These are phyloP conservation scores for Malus hybrid DNA, from an alignment of 331 rosid genomes.

Conservation along the genomic window DNA sequence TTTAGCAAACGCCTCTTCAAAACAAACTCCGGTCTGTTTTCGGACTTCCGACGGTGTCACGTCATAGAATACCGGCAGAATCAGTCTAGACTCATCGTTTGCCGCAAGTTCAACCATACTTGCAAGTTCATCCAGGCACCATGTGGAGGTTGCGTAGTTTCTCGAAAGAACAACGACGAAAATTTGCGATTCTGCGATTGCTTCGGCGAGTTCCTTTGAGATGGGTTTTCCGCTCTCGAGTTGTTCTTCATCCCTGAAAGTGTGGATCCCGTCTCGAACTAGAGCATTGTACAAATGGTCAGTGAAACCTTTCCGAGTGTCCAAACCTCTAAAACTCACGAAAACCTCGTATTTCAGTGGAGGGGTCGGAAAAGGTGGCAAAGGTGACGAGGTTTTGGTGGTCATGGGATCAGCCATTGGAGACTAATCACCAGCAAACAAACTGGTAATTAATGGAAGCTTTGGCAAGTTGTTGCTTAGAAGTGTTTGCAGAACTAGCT, in stretches of 20 bases:
- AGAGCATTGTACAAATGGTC: neutral
- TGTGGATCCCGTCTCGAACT: neutral
- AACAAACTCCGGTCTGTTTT: neutral
- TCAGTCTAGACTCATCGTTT: neutral
- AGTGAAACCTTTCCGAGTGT: neutral
- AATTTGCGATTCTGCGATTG: neutral
- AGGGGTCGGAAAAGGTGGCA: neutral
- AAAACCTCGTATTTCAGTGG: neutral
- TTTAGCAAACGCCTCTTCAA: neutral
- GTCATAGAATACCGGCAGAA: neutral
- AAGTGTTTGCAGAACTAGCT: neutral
- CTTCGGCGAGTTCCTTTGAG: neutral
- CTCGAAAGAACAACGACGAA: neutral
- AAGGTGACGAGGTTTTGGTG: neutral
- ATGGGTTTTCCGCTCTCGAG: neutral
- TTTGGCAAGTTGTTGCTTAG: neutral
- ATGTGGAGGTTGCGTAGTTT: neutral
- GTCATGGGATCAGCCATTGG: neutral
- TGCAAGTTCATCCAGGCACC: neutral
- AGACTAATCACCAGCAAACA: neutral
- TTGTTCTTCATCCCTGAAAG: neutral
- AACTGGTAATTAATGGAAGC: neutral
- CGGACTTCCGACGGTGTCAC: neutral
- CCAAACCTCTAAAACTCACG: neutral
- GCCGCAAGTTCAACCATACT: neutral